Evolutionary conservation across 805 yeast genomes (phyloP).

Genomic region (Starmerella ratchasimensis): DNA sequence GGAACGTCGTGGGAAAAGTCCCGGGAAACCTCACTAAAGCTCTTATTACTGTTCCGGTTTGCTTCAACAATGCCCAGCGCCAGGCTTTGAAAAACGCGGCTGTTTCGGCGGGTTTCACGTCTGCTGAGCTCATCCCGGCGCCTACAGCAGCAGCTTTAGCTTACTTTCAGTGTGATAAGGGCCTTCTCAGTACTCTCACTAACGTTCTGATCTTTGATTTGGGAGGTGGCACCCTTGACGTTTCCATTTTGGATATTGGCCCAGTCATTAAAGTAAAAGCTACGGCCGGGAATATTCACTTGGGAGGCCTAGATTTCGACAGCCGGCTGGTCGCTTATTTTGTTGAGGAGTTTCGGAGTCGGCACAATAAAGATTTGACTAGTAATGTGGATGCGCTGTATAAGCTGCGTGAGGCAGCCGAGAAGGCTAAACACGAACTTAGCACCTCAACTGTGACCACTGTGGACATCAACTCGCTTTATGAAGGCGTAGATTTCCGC

Average conservation of each 20-base stretch:
- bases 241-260: conserved; percentile 89
- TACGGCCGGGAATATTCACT: conserved; percentile 89
- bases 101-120: no score
- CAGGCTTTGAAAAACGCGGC: no score
- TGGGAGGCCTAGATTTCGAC: conserved; percentile 88
- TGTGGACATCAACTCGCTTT: conserved; percentile 58
- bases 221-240: conserved; percentile 99
- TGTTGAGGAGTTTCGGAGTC: conserved; percentile 62
- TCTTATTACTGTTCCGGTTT: no score
- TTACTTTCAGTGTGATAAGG: no score
- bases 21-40: no score
- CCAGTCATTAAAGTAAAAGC: conserved; percentile 94
- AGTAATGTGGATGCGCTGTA: conserved; percentile 65
- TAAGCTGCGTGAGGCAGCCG: conserved; percentile 77
- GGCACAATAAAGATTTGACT: conserved; percentile 49
- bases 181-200: no score
- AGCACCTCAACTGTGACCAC: conserved; percentile 59
- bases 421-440: conserved; percentile 76
- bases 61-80: no score
- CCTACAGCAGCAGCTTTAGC: no score
- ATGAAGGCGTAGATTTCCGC: no score
- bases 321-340: conserved; percentile 74
- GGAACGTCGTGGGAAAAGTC: no score
- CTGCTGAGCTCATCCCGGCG: no score
- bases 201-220: no score